A percentile compares a stretch with the other conserved stretches of the same genome.
phyloP scores from a whole-genome alignment of 2,329 filamentous ascomycete species.

The Fusarium denticulatum region DNA sequence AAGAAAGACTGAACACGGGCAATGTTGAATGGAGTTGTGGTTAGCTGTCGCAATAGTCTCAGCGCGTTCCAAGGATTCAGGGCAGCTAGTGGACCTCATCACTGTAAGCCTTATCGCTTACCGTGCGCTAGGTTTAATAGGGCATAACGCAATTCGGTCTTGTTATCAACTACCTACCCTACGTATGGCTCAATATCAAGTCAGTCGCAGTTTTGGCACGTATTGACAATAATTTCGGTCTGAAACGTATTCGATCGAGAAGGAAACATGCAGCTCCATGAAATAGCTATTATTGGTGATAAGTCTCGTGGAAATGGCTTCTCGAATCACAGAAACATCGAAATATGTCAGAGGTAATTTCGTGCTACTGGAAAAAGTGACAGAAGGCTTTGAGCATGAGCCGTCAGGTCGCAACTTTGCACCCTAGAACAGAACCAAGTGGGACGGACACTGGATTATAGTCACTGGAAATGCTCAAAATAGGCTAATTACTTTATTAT shows the following conservation, averaged over 20 bases:
- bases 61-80: background rate
- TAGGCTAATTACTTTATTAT: background rate
- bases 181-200: background rate
- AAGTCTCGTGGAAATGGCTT: too few species aligned
- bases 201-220: background rate
- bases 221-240: background rate
- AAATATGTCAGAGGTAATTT: too few species aligned
- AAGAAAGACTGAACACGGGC: background rate
- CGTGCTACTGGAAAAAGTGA: fast-evolving
- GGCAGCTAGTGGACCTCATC: background rate
- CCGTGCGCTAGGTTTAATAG: background rate
- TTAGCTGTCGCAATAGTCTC: conserved; percentile 9
- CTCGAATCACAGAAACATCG: too few species aligned
- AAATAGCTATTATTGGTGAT: too few species aligned
- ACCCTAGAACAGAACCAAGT: background rate
- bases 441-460: background rate
- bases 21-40: background rate
- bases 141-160: background rate
- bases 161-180: background rate
- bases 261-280: too few species aligned
- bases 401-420: background rate
- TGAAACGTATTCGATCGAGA: background rate
- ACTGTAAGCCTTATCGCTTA: background rate
- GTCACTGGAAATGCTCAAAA: background rate
- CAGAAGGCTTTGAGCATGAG: too few species aligned